These are phyloP conservation scores for Dissophora ornata DNA, from an alignment of 192 early-diverging fungal species.

Conservation along the genomic window DNA sequence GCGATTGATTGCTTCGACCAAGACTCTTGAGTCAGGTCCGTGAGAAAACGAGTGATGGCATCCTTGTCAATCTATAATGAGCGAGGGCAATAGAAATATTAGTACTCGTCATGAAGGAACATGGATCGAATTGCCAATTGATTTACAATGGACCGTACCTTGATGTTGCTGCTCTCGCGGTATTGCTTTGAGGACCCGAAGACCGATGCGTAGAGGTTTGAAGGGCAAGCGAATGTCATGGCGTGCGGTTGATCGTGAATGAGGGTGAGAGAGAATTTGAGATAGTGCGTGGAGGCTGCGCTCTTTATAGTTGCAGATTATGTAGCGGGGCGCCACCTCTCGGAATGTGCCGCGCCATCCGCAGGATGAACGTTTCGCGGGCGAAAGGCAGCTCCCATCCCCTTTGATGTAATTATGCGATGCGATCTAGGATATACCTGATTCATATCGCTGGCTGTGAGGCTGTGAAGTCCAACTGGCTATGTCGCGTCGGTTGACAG, in stretches of 20 bases:
- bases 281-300: not conserved
- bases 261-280: not conserved
- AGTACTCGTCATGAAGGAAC: not conserved
- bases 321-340: no score
- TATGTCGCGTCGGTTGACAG: no score
- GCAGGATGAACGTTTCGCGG: no score
- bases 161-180: constrained; percentile 47
- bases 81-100: not conserved
- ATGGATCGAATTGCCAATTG: no score
- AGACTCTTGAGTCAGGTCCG: constrained; percentile 37
- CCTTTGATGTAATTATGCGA: not conserved
- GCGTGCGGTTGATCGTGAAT: not conserved
- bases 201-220: constrained; percentile 44
- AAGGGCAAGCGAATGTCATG: constrained; percentile 49
- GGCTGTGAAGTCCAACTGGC: no score
- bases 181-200: constrained; percentile 27
- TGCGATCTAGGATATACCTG: no score
- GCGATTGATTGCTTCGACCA: constrained; percentile 58
- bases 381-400: no score
- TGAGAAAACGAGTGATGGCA: constrained; percentile 35
- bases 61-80: constrained; percentile 36
- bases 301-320: not conserved
- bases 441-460: no score
- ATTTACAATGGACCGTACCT: constrained; percentile 21
- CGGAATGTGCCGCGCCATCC: no score